These are phyloP conservation scores for Salix brachista DNA, from an alignment of 345 rosid genomes.

Conservation along the genomic window DNA sequence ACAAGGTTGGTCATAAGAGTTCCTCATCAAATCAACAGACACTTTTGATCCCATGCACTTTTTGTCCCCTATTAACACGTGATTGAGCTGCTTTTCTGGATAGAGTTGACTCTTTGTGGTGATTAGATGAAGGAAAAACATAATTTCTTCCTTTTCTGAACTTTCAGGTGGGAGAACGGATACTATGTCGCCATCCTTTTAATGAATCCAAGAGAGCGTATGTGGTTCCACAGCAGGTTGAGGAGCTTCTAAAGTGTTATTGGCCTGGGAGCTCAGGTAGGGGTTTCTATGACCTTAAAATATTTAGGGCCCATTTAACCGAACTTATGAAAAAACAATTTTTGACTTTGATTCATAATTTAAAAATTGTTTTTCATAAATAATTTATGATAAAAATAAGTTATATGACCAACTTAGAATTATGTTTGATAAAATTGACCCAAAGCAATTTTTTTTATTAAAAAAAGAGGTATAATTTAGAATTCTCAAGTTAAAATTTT, in stretches of 20 bases:
- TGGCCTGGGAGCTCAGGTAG: constrained; percentile 87
- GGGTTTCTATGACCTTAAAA: neutral
- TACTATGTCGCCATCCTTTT: constrained; percentile 96
- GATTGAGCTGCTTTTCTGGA: neutral
- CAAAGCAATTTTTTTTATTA: no score
- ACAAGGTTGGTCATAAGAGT: neutral
- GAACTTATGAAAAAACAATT: no score
- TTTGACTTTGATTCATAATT: neutral
- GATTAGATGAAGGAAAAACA: neutral
- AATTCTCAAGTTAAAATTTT: no score
- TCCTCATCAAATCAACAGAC: neutral
- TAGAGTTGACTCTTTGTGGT: neutral
- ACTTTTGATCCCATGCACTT: neutral
- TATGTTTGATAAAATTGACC: no score
- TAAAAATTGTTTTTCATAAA: neutral
- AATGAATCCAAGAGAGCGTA: constrained; percentile 92
- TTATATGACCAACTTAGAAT: no score
- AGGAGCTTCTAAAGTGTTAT: constrained; percentile 85
- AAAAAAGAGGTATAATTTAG: no score
- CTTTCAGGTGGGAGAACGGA: constrained; percentile 71
- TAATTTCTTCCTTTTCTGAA: neutral
- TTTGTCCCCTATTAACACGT: neutral
- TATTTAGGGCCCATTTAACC: neutral
- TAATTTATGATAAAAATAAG: no score
- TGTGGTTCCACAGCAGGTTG: constrained; percentile 87